A percentile compares a stretch with the other conserved stretches of the same genome.
Evolutionary conservation across 768 basidiomycete genomes (phyloP).

Genomic region (Panellus pusillus): DNA sequence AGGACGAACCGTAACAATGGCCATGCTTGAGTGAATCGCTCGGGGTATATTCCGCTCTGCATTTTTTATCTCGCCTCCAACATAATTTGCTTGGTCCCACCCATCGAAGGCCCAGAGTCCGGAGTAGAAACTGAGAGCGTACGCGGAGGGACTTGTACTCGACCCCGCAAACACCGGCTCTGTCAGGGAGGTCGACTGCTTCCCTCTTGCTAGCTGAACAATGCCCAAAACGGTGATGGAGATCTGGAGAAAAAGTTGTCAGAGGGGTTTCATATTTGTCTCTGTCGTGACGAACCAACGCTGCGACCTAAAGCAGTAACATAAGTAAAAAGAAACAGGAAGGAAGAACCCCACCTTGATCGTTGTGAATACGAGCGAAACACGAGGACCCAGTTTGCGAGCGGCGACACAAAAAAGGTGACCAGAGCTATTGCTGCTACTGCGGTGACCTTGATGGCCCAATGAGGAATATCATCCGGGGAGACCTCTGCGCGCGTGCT

Average conservation of each 20-base stretch:
- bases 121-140: conserved; percentile 93
- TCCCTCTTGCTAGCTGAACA: conserved; percentile 71
- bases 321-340: conserved; percentile 7
- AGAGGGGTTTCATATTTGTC: not conserved
- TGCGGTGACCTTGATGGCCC: conserved; percentile 90
- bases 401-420: conserved; percentile 76
- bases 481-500: conserved; percentile 68
- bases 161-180: conserved; percentile 72
- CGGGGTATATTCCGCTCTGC: conserved; percentile 86
- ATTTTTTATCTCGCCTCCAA: conserved; percentile 84
- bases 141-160: conserved; percentile 76
- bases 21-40: conserved; percentile 90
- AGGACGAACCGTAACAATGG: conserved; percentile 63
- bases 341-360: conserved; percentile 60
- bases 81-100: conserved; percentile 93
- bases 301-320: conserved; percentile 49
- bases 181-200: conserved; percentile 65
- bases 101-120: conserved; percentile 96
- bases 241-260: conserved; percentile 39
- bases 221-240: conserved; percentile 79
- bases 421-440: conserved; percentile 69
- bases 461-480: conserved; percentile 79
- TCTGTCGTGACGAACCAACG: conserved; percentile 49
- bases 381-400: conserved; percentile 73
- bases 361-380: conserved; percentile 83